Base-by-base conservation (phyloP, 78 protist species). In the Protostelium mycophagum region DNA sequence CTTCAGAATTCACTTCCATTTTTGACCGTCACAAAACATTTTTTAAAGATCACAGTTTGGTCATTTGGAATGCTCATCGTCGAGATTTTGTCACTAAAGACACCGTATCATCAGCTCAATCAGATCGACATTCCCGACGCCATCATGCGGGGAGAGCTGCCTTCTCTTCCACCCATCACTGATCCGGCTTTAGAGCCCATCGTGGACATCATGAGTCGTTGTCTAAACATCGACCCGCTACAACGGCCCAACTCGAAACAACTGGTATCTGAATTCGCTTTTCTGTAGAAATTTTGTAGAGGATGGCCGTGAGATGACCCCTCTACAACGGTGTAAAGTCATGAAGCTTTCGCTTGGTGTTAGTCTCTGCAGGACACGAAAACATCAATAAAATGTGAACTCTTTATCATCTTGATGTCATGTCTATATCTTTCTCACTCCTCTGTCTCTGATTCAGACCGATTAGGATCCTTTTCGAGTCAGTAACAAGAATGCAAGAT, bases 91-190 rank as follows among this genome's bases (percentile, higher is more conserved):
- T 28, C 90, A 28, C 31, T 91, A 0, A 38, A 63, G 0, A 86
- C 94, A 85, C 94, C 94, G 0, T 91, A 91, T 73, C 91, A 88
- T 36, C 89, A 88, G 37, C 83, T 91, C 88, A 83, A 88, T 36
- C 94, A 91, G 38, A 89, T 91, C 34, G 90, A 91, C 38, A 34
- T 91, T 35, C 63, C 89, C 35, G 94, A 91, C 37, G 87, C 89
- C 91, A 91, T 91, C 34, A 84, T 91, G 37, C 87, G 83, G 36
- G 94, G 94, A 1, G 88, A 89, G 34, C 63, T 87, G 38, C 94
- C 94, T 63, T 91, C 94, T 28, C 25, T 91, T 34, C 63, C 91
- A 87, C 38, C 36, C 23, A 16, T 36, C 34, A 34, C 89, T 5
- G 63, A 88, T 31, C 87, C 35, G 29, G 28, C 35, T 25, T 88